These are phyloP conservation scores for Ambrosia hybrid DNA, from an alignment of 140 eudicot genomes.

Conservation along the genomic window DNA sequence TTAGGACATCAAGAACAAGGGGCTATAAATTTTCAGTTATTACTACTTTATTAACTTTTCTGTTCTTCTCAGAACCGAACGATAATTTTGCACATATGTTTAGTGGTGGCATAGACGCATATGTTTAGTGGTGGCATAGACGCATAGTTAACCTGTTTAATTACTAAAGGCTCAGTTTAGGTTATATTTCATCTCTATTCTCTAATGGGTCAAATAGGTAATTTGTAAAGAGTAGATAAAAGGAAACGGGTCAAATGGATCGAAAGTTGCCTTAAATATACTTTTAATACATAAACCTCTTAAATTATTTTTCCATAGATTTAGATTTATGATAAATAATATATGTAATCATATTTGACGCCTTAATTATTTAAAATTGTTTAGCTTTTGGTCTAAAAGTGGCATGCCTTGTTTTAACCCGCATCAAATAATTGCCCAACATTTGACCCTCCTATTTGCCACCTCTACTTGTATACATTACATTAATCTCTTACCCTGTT, in stretches of 20 bases:
- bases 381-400: not conserved
- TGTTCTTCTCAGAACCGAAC: too few relatives aligned
- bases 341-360: too few relatives aligned
- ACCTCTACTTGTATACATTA: not conserved
- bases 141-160: not conserved
- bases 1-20: conserved; percentile 88
- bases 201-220: too few relatives aligned
- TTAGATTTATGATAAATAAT: too few relatives aligned
- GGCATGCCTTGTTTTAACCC: not conserved
- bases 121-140: too few relatives aligned
- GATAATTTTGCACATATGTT: not conserved
- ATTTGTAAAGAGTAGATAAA: too few relatives aligned
- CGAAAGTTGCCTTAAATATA: too few relatives aligned
- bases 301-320: too few relatives aligned
- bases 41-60: conserved; percentile 1
- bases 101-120: not conserved
- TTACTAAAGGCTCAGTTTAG: conserved; percentile 1
- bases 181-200: too few relatives aligned
- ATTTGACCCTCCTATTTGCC: not conserved
- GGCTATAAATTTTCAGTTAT: conserved; percentile 27
- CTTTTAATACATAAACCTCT: too few relatives aligned
- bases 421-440: not conserved
- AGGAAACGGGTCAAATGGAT: too few relatives aligned
- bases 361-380: not conserved
- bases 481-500: too few relatives aligned